Base-by-base conservation (phyloP, 192 early-diverging fungal species). In the Umbelopsis vinacea region DNA sequence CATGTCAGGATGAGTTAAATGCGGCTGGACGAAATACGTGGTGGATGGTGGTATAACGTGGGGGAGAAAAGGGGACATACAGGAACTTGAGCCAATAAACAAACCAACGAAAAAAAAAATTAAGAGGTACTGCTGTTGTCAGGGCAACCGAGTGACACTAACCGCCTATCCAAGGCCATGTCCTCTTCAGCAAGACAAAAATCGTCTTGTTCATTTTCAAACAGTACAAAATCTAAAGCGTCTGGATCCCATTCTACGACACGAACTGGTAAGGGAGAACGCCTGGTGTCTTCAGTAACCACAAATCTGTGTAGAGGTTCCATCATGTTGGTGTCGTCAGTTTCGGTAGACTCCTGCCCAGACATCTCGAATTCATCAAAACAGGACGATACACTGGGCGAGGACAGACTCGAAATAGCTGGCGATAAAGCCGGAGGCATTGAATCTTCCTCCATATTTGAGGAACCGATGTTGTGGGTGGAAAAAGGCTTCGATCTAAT, bases 381-480 rank as follows among this genome's bases (percentile, higher is more conserved):
- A 63, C 24, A 63, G 12, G 29, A 63, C 0, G 33, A 37, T 19
- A 8, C 57, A 7, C 11, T 12, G 38, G 33, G 57, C 12, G 57
- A 63, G 14, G 57, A 63, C 26, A 14, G 24, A 38, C 2, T 37
- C 17, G 57, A 63, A 37, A 17, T 19, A 35, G 57, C 33, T 35
- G 57, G 57, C 57, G 57, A 63, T 38, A 63, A 37, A 35, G 57
- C 26, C 2, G 57, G 57, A 63, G 57, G 57, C 33, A n/a, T 63
- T 17, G 26, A 37, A 14, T 63, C 15, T 63, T 63, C 57, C 57
- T 63, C 57, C 57, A 63, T 63, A 63, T 63, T 29, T 37, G 57
- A 37, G 10, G 29, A 63, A 63, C 57, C 7, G 57, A 37, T 33
- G 57, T 19, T n/a, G 17, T 37, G 33, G 17, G 11, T 63, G 24